Percentiles rank a stretch among this genome's conserved stretches.
Evolutionary conservation across 257 asterid species (phyloP).

Genomic region (Salvia miltiorrhiza): DNA sequence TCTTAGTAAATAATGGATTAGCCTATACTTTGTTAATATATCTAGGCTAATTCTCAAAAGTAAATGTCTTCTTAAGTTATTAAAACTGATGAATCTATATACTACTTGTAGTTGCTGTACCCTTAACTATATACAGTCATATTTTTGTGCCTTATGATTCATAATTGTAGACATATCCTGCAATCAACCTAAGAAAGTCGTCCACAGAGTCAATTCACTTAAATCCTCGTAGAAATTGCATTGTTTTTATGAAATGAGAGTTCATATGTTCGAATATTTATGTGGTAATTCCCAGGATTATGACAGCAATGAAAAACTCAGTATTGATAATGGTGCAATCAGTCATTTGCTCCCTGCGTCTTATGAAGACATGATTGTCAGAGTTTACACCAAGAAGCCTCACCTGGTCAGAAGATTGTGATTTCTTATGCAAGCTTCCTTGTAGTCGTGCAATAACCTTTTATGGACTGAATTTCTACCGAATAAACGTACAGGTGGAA

Average conservation of each 20-base stretch:
- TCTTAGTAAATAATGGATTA: too few species aligned
- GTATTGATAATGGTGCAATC: conserved; percentile 43
- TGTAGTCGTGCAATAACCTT: neutral
- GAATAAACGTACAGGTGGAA: conserved; percentile 51
- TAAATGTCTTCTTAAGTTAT: too few species aligned
- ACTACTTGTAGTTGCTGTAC: neutral
- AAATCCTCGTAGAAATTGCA: neutral
- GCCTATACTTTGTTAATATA: too few species aligned
- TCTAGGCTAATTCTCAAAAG: too few species aligned
- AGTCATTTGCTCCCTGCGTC: conserved; percentile 83
- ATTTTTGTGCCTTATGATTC: neutral
- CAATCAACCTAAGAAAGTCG: neutral
- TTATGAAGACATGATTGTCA: conserved; percentile 81
- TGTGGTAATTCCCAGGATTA: conserved; percentile 49
- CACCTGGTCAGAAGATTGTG: conserved; percentile 43
- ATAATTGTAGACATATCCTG: too few species aligned
- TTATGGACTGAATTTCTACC: neutral
- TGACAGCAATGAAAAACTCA: conserved; percentile 44
- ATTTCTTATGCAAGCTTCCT: neutral
- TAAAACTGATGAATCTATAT: neutral
- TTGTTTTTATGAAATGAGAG: neutral
- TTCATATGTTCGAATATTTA: neutral
- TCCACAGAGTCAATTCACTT: neutral
- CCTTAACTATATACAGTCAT: neutral
- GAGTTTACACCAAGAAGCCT: conserved; percentile 79